Conservation (phyloP, 2,329 filamentous ascomycete species). For the Tympanopsis confertula region DNA sequence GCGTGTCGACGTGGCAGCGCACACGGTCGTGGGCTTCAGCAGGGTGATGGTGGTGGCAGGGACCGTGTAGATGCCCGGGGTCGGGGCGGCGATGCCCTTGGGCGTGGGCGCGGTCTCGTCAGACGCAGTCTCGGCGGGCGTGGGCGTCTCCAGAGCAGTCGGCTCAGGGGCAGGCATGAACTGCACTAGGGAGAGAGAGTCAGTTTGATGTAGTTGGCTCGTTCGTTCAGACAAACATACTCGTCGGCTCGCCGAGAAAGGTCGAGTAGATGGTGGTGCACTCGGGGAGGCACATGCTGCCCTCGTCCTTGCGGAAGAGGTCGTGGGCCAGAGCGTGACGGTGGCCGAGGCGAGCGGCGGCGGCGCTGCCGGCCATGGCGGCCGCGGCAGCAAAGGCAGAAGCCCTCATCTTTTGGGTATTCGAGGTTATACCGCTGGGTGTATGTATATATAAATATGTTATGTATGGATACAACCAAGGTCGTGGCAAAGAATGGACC, state of each 20-base stretch:
- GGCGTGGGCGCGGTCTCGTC: conserved; percentile 33
- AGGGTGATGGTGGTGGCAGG: conserved; percentile 61
- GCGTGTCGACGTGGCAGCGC: conserved; percentile 47
- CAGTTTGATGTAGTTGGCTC: conserved; percentile 4
- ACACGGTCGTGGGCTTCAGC: conserved; percentile 55
- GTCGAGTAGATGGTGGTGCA: conserved; percentile 69
- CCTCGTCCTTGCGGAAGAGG: conserved; percentile 23
- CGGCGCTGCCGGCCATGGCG: conserved; percentile 43
- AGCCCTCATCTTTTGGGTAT: conserved; percentile 48
- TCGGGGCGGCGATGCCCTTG: conserved; percentile 41
- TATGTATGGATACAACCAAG: not conserved
- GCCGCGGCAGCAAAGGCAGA: conserved; percentile 54
- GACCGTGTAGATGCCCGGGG: conserved; percentile 65
- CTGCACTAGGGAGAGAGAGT: conserved; percentile 10
- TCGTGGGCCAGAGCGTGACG: conserved; percentile 42
- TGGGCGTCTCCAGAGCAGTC: conserved; percentile 4
- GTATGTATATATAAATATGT: not conserved
- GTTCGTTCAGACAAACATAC: conserved; percentile 31
- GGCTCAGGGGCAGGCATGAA: not conserved
- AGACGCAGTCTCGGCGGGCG: conserved; percentile 10
- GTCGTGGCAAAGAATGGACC: conserved; percentile 55
- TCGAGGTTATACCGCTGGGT: not conserved
- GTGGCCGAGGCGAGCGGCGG: conserved; percentile 40
- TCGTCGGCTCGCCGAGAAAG: conserved; percentile 52
- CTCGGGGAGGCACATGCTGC: conserved; percentile 36